phyloP scores from a whole-genome alignment of 345 rosid genomes.

The Kandelia obovata region DNA sequence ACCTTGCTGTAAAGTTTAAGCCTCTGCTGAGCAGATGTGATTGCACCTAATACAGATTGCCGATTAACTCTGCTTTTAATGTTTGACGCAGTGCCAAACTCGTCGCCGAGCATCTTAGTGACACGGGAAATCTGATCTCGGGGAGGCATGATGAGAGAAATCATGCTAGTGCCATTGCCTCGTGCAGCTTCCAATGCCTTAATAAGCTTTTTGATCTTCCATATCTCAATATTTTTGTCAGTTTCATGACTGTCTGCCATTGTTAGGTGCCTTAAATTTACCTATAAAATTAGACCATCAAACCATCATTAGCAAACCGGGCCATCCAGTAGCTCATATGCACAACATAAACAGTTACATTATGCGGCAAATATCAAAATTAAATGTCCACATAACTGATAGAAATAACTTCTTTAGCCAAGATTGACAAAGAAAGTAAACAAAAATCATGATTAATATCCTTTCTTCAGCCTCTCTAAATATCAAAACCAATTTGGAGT shows the following conservation, averaged over 20 bases:
- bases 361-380: too few relatives aligned
- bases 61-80: constrained; percentile 91
- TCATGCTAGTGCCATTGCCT: constrained; percentile 95
- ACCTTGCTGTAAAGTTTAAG: constrained; percentile 85
- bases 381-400: too few relatives aligned
- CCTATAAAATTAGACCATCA: constrained; percentile 20
- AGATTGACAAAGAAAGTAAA: too few relatives aligned
- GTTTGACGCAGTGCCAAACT: constrained; percentile 91
- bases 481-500: too few relatives aligned
- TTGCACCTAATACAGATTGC: constrained; percentile 86
- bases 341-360: too few relatives aligned
- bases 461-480: too few relatives aligned
- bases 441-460: too few relatives aligned
- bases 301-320: not conserved
- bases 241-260: constrained; percentile 57
- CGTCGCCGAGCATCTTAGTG: constrained; percentile 94
- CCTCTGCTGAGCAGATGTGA: constrained; percentile 94
- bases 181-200: constrained; percentile 87
- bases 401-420: too few relatives aligned
- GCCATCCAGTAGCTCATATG: too few relatives aligned
- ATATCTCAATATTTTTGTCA: constrained; percentile 87
- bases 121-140: constrained; percentile 90
- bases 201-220: constrained; percentile 91
- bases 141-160: constrained; percentile 95
- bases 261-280: not conserved